Percentiles rank a stretch among this genome's conserved stretches.
Evolutionary conservation across 1,139 yeast species (phyloP).

Genomic region (Debaryomyces subglobosus): DNA sequence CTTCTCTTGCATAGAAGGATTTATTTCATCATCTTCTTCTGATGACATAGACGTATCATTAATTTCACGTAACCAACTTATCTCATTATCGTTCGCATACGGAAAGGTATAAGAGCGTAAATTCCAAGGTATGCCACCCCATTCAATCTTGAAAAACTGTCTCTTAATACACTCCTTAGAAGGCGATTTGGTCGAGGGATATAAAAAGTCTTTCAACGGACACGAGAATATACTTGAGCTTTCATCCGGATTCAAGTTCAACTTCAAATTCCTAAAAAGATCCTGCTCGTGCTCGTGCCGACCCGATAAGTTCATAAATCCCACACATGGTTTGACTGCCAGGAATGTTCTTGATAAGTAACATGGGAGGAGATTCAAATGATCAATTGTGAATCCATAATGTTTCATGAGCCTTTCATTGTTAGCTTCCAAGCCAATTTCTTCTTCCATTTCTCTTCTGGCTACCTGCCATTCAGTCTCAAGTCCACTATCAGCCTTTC

Average conservation of each 20-base stretch:
- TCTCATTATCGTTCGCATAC: constrained; percentile 55
- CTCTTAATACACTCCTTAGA: constrained; percentile 50
- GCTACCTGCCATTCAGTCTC: constrained; percentile 77
- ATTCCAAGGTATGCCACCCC: constrained; percentile 77
- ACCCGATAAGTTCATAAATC: constrained; percentile 48
- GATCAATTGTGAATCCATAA: constrained; percentile 59
- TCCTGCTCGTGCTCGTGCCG: constrained; percentile 20
- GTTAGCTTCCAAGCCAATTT: constrained; percentile 69
- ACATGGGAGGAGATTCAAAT: constrained; percentile 65
- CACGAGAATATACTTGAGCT: constrained; percentile 68
- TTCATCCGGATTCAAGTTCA: constrained; percentile 69
- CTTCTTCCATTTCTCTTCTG: constrained; percentile 83
- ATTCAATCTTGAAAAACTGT: constrained; percentile 43
- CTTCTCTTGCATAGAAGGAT: constrained; percentile 24
- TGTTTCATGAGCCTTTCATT: constrained; percentile 46
- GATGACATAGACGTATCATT: constrained; percentile 59
- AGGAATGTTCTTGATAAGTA: constrained; percentile 78
- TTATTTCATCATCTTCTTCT: constrained; percentile 39
- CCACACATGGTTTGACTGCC: constrained; percentile 83
- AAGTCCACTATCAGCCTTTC: constrained; percentile 67
- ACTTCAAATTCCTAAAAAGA: constrained; percentile 34
- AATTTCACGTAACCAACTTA: constrained; percentile 62
- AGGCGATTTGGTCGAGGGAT: constrained; percentile 36
- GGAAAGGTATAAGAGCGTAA: constrained; percentile 65
- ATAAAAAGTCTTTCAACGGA: constrained; percentile 63